Conservation (phyloP, 1,284 basidiomycete genomes). For the Heterobasidion irregulare region DNA sequence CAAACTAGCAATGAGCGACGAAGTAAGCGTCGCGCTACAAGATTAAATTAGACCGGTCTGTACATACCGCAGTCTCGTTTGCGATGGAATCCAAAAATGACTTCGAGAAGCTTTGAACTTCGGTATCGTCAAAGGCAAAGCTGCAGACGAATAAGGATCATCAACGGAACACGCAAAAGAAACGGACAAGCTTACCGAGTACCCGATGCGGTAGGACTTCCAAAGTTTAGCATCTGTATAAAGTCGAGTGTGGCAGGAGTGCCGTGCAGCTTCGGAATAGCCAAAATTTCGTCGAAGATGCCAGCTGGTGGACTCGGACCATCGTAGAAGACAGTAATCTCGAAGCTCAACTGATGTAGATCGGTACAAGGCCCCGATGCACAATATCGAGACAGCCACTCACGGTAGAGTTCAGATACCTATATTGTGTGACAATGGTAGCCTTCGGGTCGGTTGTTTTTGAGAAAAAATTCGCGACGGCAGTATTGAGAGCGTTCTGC, state of each 20-base stretch:
- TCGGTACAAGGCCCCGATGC: background rate
- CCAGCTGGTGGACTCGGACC: conserved; percentile 5
- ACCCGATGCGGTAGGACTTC: conserved; percentile 23
- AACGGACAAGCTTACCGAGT: background rate
- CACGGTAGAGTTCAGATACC: conserved; percentile 22
- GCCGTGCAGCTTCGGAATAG: background rate
- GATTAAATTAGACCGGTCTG: too few relatives aligned
- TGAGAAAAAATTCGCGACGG: conserved; percentile 1
- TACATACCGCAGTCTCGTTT: background rate
- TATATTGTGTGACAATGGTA: background rate
- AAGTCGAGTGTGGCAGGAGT: conserved; percentile 23
- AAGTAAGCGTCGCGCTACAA: background rate
- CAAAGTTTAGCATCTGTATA: conserved; percentile 27
- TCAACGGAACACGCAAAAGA: background rate
- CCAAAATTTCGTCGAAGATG: conserved; percentile 9
- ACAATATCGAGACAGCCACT: background rate
- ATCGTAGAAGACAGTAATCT: conserved; percentile 6
- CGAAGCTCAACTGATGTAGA: background rate
- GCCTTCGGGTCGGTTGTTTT: background rate
- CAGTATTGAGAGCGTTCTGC: conserved; percentile 1
- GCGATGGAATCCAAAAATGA: background rate
- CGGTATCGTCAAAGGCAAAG: conserved; percentile 25
- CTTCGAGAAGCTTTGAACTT: conserved; percentile 22
- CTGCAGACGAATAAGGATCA: conserved; percentile 17
- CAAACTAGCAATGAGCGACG: background rate